A percentile compares a stretch with the other conserved stretches of the same genome.
phyloP scores from a whole-genome alignment of 345 rosid species.

The Gossypium arboreum region DNA sequence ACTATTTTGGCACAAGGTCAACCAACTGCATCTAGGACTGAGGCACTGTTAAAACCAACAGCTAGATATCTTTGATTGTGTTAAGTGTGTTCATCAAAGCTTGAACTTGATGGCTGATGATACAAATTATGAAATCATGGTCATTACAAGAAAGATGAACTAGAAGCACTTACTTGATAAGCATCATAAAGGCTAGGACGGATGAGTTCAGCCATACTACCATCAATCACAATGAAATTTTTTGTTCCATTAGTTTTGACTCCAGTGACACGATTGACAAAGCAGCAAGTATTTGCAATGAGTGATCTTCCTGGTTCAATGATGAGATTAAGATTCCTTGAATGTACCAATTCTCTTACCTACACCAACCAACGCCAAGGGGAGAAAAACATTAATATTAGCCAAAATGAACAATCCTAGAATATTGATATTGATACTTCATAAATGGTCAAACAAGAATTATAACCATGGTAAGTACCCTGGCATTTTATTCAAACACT shows the following conservation, averaged over 20 bases:
- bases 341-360: conserved; percentile 87
- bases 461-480: neutral
- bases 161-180: conserved; percentile 59
- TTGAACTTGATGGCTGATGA: neutral
- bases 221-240: conserved; percentile 85
- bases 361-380: conserved; percentile 23
- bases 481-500: neutral
- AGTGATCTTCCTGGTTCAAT: conserved; percentile 98
- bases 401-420: neutral
- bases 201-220: conserved; percentile 98
- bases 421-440: neutral
- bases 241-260: conserved; percentile 94
- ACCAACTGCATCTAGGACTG: neutral
- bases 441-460: neutral
- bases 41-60: neutral
- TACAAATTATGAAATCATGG: neutral
- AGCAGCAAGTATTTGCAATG: conserved; percentile 93
- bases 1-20: neutral
- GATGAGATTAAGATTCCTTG: conserved; percentile 70
- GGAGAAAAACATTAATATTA: neutral
- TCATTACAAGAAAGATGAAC: neutral
- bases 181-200: conserved; percentile 98
- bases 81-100: neutral
- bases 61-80: neutral
- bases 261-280: conserved; percentile 86